These are phyloP conservation scores for Fibroporia radiculosa DNA, from an alignment of 768 basidiomycete species.

Conservation along the genomic window DNA sequence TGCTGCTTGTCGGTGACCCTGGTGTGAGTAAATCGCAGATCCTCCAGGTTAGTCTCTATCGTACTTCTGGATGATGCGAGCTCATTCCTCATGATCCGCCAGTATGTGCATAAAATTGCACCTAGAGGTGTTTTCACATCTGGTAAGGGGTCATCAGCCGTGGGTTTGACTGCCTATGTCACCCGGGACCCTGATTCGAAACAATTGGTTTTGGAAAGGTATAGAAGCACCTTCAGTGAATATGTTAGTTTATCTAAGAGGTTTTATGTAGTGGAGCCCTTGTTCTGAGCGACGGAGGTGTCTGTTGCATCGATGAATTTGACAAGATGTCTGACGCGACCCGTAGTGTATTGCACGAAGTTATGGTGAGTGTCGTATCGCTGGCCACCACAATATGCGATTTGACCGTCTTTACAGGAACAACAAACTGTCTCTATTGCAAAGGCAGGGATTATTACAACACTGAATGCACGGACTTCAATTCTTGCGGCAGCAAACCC, in stretches of 20 bases:
- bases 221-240: slow-evolving; percentile 8
- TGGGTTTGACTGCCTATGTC: slow-evolving; percentile 97
- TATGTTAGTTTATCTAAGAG: slow-evolving; percentile 3
- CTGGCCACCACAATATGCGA: neutral
- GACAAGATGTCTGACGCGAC: slow-evolving; percentile 99
- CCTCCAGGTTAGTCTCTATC: slow-evolving; percentile 51
- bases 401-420: slow-evolving; percentile 50
- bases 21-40: slow-evolving; percentile 97
- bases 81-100: slow-evolving; percentile 8
- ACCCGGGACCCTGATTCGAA: slow-evolving; percentile 98
- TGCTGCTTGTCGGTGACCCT: slow-evolving; percentile 94
- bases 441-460: slow-evolving; percentile 98
- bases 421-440: slow-evolving; percentile 99
- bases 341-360: slow-evolving; percentile 96
- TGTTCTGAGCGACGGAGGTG: slow-evolving; percentile 91
- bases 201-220: slow-evolving; percentile 96
- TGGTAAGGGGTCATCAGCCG: slow-evolving; percentile 96
- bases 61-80: neutral
- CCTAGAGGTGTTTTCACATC: slow-evolving; percentile 97
- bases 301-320: slow-evolving; percentile 98
- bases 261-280: slow-evolving; percentile 69
- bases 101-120: slow-evolving; percentile 99
- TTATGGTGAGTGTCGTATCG: slow-evolving; percentile 59
- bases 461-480: slow-evolving; percentile 95
- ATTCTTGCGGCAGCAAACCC: slow-evolving; percentile 98